phyloP scores from a whole-genome alignment of 805 yeast species.

The Monosporozyma unispora region DNA sequence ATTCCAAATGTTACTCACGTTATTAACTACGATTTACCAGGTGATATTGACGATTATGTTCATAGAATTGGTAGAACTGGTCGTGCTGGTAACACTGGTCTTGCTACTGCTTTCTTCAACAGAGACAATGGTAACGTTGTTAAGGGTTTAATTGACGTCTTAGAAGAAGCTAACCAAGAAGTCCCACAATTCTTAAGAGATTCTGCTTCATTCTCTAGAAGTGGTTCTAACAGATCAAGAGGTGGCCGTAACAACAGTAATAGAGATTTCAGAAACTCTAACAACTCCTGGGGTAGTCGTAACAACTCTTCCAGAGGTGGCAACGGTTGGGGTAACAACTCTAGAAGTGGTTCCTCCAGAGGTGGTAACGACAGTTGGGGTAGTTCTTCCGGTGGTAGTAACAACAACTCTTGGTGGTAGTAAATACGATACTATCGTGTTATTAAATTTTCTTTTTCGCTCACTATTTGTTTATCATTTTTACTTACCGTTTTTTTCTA shows the following conservation, averaged over 20 bases:
- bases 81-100: constrained; percentile 99
- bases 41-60: constrained; percentile 96
- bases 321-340: constrained; percentile 6
- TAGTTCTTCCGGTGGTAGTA: constrained; percentile 12
- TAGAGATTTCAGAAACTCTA: constrained; percentile 45
- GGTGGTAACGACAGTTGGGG: constrained; percentile 26
- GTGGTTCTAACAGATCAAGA: constrained; percentile 48
- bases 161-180: constrained; percentile 95
- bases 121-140: constrained; percentile 86
- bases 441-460: background rate
- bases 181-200: constrained; percentile 81
- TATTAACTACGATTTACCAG: constrained; percentile 92
- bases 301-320: constrained; percentile 20
- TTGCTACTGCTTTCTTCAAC: constrained; percentile 97
- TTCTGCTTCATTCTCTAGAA: constrained; percentile 67
- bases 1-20: constrained; percentile 98
- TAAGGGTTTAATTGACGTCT: constrained; percentile 77
- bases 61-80: constrained; percentile 99
- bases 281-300: constrained; percentile 24
- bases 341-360: constrained; percentile 28
- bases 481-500: background rate
- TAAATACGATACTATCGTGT: background rate
- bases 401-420: constrained; percentile 3
- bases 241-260: constrained; percentile 35
- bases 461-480: background rate